Evolutionary conservation across 805 yeast genomes (phyloP).

Genomic region (Wickerhamomyces ciferrii): DNA sequence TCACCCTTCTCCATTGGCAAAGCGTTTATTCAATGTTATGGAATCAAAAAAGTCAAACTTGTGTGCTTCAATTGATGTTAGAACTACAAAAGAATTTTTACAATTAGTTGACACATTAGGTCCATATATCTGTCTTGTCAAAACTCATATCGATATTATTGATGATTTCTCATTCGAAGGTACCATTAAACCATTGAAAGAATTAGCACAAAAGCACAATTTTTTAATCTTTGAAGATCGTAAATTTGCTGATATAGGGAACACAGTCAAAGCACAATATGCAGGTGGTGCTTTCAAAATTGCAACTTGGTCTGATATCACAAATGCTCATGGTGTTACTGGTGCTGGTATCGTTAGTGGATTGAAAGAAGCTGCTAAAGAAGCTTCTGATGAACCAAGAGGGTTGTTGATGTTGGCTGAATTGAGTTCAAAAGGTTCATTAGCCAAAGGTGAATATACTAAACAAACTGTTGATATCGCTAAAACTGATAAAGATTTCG

Average conservation of each 20-base stretch:
- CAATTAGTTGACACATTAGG: slow-evolving; percentile 73
- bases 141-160: slow-evolving; percentile 91
- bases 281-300: slow-evolving; percentile 85
- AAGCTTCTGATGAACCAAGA: slow-evolving; percentile 70
- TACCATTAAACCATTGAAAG: slow-evolving; percentile 71
- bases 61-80: slow-evolving; percentile 93
- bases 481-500: slow-evolving; percentile 79
- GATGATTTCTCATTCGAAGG: slow-evolving; percentile 82
- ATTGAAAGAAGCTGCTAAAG: slow-evolving; percentile 67
- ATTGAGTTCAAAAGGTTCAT: slow-evolving; percentile 86
- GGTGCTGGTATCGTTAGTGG: slow-evolving; percentile 93
- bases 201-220: slow-evolving; percentile 71
- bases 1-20: slow-evolving; percentile 78
- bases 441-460: slow-evolving; percentile 92
- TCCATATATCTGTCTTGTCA: slow-evolving; percentile 85
- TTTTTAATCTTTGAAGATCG: slow-evolving; percentile 95
- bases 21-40: slow-evolving; percentile 68
- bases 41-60: slow-evolving; percentile 77
- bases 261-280: slow-evolving; percentile 93
- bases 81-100: slow-evolving; percentile 72
- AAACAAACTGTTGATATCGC: slow-evolving; percentile 86
- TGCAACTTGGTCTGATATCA: slow-evolving; percentile 93
- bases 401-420: slow-evolving; percentile 95
- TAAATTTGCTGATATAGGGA: slow-evolving; percentile 97
- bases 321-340: slow-evolving; percentile 96